phyloP scores from a whole-genome alignment of 495 filamentous ascomycete genomes.

The Lasiosphaeriaceae sp. region DNA sequence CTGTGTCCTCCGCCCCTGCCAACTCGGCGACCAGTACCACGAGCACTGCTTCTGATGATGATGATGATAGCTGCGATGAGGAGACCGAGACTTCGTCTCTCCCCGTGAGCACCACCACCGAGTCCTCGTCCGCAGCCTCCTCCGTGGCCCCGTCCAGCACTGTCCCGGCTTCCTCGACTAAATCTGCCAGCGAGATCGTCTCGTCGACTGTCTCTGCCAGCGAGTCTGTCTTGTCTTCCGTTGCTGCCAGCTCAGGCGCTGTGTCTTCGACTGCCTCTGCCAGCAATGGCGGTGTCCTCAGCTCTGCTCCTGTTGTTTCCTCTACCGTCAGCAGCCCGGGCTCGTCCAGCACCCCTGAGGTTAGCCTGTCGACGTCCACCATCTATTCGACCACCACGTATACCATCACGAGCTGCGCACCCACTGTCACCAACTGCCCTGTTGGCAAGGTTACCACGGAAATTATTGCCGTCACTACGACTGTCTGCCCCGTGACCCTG shows the following conservation, averaged over 20 bases:
- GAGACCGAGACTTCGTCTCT: conserved; percentile 1
- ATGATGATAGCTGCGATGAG: not conserved
- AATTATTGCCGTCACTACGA: conserved; percentile 36
- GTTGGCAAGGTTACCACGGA: conserved; percentile 34
- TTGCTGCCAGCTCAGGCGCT: not conserved
- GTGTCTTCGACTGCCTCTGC: not conserved
- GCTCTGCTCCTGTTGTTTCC: not conserved
- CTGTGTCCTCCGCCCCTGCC: conserved; percentile 1
- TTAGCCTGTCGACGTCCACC: conserved; percentile 25
- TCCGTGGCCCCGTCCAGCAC: conserved; percentile 4
- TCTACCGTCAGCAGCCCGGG: not conserved
- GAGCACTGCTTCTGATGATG: conserved; percentile 13
- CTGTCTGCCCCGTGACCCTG: conserved; percentile 41
- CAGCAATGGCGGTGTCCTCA: not conserved
- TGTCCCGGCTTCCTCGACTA: conserved; percentile 5
- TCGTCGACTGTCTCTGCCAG: not conserved
- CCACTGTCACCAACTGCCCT: conserved; percentile 55
- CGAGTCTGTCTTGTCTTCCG: not conserved
- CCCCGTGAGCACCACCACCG: conserved; percentile 1
- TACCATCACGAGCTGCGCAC: conserved; percentile 56
- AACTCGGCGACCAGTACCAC: conserved; percentile 10
- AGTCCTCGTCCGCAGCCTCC: not conserved
- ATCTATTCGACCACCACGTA: conserved; percentile 50
- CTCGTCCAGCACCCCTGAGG: not conserved
- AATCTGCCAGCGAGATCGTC: not conserved